phyloP scores from a whole-genome alignment of 768 basidiomycete genomes.

The Zangia roseola region DNA sequence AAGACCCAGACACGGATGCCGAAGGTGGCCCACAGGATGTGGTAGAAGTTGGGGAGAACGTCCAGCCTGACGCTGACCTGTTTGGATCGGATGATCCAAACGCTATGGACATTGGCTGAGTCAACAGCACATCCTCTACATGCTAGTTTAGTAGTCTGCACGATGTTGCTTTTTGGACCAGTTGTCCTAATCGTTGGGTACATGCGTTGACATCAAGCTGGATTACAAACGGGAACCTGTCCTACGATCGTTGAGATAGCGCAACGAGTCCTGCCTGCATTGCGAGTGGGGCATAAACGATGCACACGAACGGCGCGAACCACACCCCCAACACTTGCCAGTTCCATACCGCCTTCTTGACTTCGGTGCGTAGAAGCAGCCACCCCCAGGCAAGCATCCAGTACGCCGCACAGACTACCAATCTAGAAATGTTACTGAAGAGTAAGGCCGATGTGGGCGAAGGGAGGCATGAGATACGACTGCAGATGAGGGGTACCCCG shows the following conservation, averaged over 20 bases:
- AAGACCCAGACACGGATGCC: slow-evolving; percentile 42
- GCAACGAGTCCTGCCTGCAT: slow-evolving; percentile 67
- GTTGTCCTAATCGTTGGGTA: neutral
- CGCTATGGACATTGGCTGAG: slow-evolving; percentile 34
- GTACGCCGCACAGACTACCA: slow-evolving; percentile 36
- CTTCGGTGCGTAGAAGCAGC: slow-evolving; percentile 48
- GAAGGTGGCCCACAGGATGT: slow-evolving; percentile 39
- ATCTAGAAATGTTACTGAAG: slow-evolving; percentile 22
- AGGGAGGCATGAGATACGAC: slow-evolving; percentile 33
- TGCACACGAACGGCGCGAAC: slow-evolving; percentile 80
- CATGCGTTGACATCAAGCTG: neutral
- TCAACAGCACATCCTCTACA: neutral
- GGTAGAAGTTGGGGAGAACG: slow-evolving; percentile 28
- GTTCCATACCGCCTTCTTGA: slow-evolving; percentile 58
- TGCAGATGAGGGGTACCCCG: slow-evolving; percentile 59
- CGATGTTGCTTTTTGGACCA: neutral
- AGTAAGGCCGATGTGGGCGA: slow-evolving; percentile 16
- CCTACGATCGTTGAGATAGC: slow-evolving; percentile 23
- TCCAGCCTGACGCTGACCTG: slow-evolving; percentile 29
- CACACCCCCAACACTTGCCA: slow-evolving; percentile 81
- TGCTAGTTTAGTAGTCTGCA: neutral
- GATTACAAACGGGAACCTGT: neutral
- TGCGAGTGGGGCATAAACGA: slow-evolving; percentile 74
- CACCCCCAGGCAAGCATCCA: slow-evolving; percentile 54
- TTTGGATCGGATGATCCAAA: slow-evolving; percentile 51